phyloP scores from a whole-genome alignment of 306 rosid species.

The Carpinus viminea region DNA sequence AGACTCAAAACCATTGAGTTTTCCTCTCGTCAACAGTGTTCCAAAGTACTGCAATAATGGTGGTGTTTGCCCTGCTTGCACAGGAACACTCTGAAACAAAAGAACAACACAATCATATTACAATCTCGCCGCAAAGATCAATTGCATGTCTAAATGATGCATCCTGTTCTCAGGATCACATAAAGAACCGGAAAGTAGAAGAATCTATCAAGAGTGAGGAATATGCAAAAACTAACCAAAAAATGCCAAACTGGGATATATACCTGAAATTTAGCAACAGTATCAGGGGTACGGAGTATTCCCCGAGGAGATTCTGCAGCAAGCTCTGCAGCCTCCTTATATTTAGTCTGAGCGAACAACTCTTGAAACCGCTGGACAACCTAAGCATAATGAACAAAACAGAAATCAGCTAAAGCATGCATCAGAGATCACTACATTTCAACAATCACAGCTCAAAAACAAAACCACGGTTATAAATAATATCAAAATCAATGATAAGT shows the following conservation, averaged over 20 bases:
- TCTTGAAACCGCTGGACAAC: slow-evolving; percentile 80
- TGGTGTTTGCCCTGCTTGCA: slow-evolving; percentile 99
- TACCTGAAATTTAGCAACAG: slow-evolving; percentile 83
- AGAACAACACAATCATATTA: slow-evolving; percentile 16
- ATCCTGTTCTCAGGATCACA: slow-evolving; percentile 14
- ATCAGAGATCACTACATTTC: background rate
- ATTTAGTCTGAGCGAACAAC: slow-evolving; percentile 76
- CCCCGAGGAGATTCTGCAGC: slow-evolving; percentile 87
- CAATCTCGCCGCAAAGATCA: slow-evolving; percentile 2
- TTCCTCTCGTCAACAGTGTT: slow-evolving; percentile 90
- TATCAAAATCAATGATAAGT: slow-evolving; percentile 24
- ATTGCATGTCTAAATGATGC: slow-evolving; percentile 5
- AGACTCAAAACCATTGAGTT: slow-evolving; percentile 93
- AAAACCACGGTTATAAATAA: background rate
- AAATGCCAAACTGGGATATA: slow-evolving; percentile 9
- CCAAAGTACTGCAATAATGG: slow-evolving; percentile 98
- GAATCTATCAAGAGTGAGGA: slow-evolving; percentile 13
- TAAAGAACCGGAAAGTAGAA: slow-evolving; percentile 12
- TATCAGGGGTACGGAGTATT: slow-evolving; percentile 80
- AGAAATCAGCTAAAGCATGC: slow-evolving; percentile 16
- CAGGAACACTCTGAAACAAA: slow-evolving; percentile 84
- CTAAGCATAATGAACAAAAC: slow-evolving; percentile 34
- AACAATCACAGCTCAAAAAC: background rate
- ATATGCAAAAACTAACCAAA: no score
- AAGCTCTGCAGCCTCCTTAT: slow-evolving; percentile 87